Evolutionary conservation across 2,329 filamentous ascomycete species (phyloP), one percentile per base, ranked within the genome.

Genomic region (Xylariaceae sp.): DNA sequence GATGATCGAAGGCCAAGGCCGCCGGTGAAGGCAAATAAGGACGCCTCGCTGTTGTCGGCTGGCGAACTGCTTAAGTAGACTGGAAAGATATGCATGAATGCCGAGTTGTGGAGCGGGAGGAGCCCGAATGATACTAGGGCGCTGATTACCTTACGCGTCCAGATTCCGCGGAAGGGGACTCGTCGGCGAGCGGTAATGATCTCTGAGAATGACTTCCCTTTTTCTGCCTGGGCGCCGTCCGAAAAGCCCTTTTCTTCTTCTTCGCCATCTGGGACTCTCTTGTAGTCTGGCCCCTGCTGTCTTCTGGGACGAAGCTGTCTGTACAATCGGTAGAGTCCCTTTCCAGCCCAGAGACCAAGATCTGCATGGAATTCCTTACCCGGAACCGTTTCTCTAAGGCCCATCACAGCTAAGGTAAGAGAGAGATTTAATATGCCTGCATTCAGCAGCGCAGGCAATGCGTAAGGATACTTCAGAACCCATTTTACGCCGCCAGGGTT

Each of bases 61-160:
- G 82, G 80, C 0, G 71, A 69, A 1, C 81, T 82, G 7, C 85
- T 85, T 42, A 88, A 75, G 69, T 86, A 87, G 20, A 87, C 78
- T 26, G 85, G 85, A 65, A 83, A 86, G 46, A 88, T 78, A 44
- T 84, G 79, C 65, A 84, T 83, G 72, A 88, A 88, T 19, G 85
- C 81, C 54, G 80, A 82, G 68, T 86, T 82, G 71, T 88, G 86
- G 58, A 87, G 79, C 45, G 85, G 83, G 40, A 88, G 79, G 43
- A 88, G 65, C 3, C 68, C 72, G 40, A 74, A 73, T 7, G 71
- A 71, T 14, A 75, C 63, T 19, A 74, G 61, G 1, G 73, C 69
- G 2, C 69, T 71, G 6, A 73, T 41, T 9, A 75, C 73, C 10
- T 64, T 64, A n/a, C 62, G 64, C 10, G 74, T 72, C 52, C 68